Conservation (phyloP, 352 stramenopile genomes). For the Phytopythium vexans region DNA sequence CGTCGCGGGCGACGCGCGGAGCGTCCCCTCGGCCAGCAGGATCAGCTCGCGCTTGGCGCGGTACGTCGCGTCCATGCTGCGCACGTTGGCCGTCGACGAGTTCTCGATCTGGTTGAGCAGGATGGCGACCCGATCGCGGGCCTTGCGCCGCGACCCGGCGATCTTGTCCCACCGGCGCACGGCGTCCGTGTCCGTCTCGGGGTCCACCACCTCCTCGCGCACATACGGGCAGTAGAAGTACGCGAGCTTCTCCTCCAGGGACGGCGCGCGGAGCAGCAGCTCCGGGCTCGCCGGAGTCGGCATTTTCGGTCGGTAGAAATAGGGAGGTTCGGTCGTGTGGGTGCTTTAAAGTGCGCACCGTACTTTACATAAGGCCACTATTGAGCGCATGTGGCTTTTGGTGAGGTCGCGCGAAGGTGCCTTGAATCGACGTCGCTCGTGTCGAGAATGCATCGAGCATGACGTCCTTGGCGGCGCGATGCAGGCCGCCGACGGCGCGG, state of each 20-base stretch:
- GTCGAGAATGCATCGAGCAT: background rate
- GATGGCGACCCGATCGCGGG: slow-evolving; percentile 55
- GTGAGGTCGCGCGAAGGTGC: slow-evolving; percentile 7
- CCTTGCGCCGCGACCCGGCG: slow-evolving; percentile 47
- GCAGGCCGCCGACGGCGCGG: background rate
- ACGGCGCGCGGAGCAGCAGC: slow-evolving; percentile 34
- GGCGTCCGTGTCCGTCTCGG: slow-evolving; percentile 44
- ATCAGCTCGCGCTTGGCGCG: slow-evolving; percentile 67
- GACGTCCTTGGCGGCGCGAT: background rate
- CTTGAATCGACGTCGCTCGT: slow-evolving; percentile 4
- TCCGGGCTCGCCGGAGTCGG: slow-evolving; percentile 3
- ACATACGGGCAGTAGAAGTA: slow-evolving; percentile 77
- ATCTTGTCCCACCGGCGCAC: slow-evolving; percentile 62
- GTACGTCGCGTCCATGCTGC: slow-evolving; percentile 67
- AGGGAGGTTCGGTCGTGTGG: background rate
- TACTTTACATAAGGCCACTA: background rate
- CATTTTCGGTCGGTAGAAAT: background rate
- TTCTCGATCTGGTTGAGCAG: slow-evolving; percentile 72
- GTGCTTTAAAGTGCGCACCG: slow-evolving; percentile 1
- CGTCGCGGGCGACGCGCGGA: slow-evolving; percentile 10
- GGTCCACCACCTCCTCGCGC: slow-evolving; percentile 49
- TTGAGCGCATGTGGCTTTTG: background rate
- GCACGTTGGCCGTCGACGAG: slow-evolving; percentile 49
- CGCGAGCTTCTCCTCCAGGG: slow-evolving; percentile 69
- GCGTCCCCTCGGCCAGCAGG: slow-evolving; percentile 52